Percentiles rank a stretch among this genome's conserved stretches.
These are phyloP conservation scores for Mycena haematopus DNA, from an alignment of 768 basidiomycete genomes.

Conservation along the genomic window DNA sequence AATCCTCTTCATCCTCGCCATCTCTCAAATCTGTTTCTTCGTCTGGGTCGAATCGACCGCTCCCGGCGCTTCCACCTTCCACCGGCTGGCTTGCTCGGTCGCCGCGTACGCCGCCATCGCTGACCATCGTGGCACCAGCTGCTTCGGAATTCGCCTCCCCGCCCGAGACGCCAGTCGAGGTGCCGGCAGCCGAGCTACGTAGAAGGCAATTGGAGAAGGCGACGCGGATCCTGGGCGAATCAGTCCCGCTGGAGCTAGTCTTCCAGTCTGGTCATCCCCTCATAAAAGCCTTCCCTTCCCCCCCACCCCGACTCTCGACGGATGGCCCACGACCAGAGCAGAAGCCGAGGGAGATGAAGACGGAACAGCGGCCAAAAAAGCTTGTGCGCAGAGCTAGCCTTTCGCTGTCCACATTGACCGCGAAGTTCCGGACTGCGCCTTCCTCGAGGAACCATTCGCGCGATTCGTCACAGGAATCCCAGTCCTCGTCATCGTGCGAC, in stretches of 20 bases:
- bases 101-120: background rate
- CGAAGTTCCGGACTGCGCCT: conserved; percentile 9
- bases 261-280: conserved; percentile 22
- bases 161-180: conserved; percentile 16
- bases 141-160: conserved; percentile 12
- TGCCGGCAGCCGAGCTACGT: conserved; percentile 21
- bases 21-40: conserved; percentile 18
- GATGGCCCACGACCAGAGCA: conserved; percentile 14
- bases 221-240: conserved; percentile 23
- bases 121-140: background rate
- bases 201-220: conserved; percentile 24
- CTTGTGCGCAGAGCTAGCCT: conserved; percentile 20
- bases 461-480: conserved; percentile 14
- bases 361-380: conserved; percentile 4
- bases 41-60: background rate
- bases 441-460: conserved; percentile 10
- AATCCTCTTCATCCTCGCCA: conserved; percentile 8
- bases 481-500: conserved; percentile 16
- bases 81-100: conserved; percentile 17
- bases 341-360: conserved; percentile 3
- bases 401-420: conserved; percentile 9
- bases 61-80: background rate
- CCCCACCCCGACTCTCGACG: conserved; percentile 13
- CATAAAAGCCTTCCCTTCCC: conserved; percentile 10
- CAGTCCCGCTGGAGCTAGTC: conserved; percentile 24